A percentile compares a stretch with the other conserved stretches of the same genome.
These are phyloP conservation scores for Colletotrichum gigasporum DNA, from an alignment of 2,329 filamentous ascomycete species.

Conservation along the genomic window DNA sequence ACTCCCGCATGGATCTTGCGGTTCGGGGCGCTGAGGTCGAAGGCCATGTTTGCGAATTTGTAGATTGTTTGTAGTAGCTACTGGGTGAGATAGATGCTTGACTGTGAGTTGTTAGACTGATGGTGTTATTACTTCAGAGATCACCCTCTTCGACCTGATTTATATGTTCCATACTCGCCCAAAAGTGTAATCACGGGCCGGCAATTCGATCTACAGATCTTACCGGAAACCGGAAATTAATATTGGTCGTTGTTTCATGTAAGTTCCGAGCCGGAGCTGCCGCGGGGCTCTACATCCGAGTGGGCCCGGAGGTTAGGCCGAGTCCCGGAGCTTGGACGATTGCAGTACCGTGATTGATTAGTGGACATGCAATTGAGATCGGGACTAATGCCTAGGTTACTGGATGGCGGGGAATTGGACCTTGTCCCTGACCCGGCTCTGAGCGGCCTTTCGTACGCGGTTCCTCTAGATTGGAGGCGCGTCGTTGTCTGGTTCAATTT, in stretches of 20 bases:
- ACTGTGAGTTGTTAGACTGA: not conserved
- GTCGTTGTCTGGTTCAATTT: too few species aligned
- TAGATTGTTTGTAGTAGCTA: not conserved
- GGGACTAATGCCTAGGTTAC: too few species aligned
- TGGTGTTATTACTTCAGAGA: not conserved
- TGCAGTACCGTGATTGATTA: too few species aligned
- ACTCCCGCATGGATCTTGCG: slow-evolving; percentile 40
- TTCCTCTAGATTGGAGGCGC: too few species aligned
- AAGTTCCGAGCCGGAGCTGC: not conserved
- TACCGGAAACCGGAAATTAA: not conserved
- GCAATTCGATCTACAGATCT: not conserved
- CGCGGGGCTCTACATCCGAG: not conserved
- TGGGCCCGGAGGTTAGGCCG: slow-evolving; percentile 10
- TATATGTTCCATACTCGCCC: too few species aligned
- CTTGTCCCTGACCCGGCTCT: too few species aligned
- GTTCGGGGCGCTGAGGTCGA: slow-evolving; percentile 37
- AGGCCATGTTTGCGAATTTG: not conserved
- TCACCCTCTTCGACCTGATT: too few species aligned
- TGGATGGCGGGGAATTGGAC: too few species aligned
- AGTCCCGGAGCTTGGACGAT: too few species aligned
- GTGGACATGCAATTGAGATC: too few species aligned
- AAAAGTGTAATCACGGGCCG: too few species aligned
- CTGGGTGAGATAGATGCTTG: not conserved
- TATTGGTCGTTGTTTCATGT: not conserved
- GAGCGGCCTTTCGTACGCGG: too few species aligned